A percentile compares a stretch with the other conserved stretches of the same genome.
These are phyloP conservation scores for Zopfia rhizophila DNA, from an alignment of 2,329 filamentous ascomycete species.

Conservation along the genomic window DNA sequence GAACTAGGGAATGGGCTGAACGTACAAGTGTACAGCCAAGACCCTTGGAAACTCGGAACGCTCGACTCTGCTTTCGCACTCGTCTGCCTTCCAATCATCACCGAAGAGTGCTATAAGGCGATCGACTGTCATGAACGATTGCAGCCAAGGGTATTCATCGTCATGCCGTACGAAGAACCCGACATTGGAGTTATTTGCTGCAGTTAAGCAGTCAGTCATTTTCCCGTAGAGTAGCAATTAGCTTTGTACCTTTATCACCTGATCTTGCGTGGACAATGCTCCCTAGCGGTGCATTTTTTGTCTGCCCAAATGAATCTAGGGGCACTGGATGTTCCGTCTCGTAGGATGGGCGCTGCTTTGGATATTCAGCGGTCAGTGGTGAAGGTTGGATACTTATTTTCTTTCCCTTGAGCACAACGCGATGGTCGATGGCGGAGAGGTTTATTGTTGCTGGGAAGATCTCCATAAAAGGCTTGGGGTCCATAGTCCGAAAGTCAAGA, in stretches of 20 bases:
- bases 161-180: conserved; percentile 42
- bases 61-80: conserved; percentile 1
- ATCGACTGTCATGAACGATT: conserved; percentile 15
- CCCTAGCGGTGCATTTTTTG: conserved; percentile 40
- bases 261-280: conserved; percentile 52
- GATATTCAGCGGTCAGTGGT: conserved; percentile 21
- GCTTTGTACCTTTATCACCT: conserved; percentile 50
- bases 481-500: conserved; percentile 57
- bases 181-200: conserved; percentile 46
- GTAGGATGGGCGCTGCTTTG: conserved; percentile 36
- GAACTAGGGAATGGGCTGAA: too few species aligned
- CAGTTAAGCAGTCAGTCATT: too few species aligned
- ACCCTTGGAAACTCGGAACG: conserved; percentile 12
- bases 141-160: conserved; percentile 26
- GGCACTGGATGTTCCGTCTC: conserved; percentile 38
- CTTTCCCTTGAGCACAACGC: too few species aligned
- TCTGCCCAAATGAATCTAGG: conserved; percentile 41
- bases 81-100: conserved; percentile 22
- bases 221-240: too few species aligned
- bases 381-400: too few species aligned
- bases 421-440: too few species aligned
- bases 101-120: conserved; percentile 19
- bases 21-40: conserved; percentile 9
- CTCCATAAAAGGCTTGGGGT: conserved; percentile 57
- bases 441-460: conserved; percentile 24